Base-by-base conservation (phyloP, 805 yeast species). In the Starmerella potacharoeniae region DNA sequence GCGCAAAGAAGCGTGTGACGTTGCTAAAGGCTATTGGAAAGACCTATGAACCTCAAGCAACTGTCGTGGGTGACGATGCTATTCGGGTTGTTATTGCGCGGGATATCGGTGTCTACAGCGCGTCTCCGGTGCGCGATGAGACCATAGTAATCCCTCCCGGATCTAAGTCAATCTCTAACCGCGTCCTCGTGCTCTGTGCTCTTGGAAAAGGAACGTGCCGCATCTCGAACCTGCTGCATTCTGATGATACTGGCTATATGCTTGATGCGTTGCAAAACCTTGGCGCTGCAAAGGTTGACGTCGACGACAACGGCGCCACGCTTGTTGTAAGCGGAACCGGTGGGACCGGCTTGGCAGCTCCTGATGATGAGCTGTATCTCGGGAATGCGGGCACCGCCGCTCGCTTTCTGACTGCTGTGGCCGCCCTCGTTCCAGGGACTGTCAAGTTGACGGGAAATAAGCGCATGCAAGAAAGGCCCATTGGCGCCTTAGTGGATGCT, bases 351-450 rank as follows among this genome's bases (percentile, higher is more conserved):
- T 42, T 51, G 31, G 30, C 39, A 16, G 59, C 64, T 73, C 34
- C 83, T 95, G 4, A 77, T 83, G 50, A 71, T 52, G 84, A 82
- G 58, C 74, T 93, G 55, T 93, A 88, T 70, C 76, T 93, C 59
- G 98, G 98, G 55, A 93, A 93, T 66, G 97, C 98, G 1, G 98
- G 98, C 61, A 93, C 98, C 45, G 97, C 98, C 4, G 86, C 97
- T 6, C 79, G 98, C 65, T 93, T 93, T 69, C 77, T 93, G 66
- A 86, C 97, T 2, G 80, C 96, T 2, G 91, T 93, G 33, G 96
- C 95, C 17, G 73, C 81, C 14, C 65, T 68, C 3, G 67, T 63
- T 5, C 53, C 65, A 4, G 72, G 76, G 36, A 65, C 73, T 56
- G 81, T 89, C 33, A 72, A 81, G 6, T 75, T 93, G 59, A 93